These are phyloP conservation scores for Colletotrichum paranaense DNA, from an alignment of 2,329 filamentous ascomycete genomes.

Conservation along the genomic window DNA sequence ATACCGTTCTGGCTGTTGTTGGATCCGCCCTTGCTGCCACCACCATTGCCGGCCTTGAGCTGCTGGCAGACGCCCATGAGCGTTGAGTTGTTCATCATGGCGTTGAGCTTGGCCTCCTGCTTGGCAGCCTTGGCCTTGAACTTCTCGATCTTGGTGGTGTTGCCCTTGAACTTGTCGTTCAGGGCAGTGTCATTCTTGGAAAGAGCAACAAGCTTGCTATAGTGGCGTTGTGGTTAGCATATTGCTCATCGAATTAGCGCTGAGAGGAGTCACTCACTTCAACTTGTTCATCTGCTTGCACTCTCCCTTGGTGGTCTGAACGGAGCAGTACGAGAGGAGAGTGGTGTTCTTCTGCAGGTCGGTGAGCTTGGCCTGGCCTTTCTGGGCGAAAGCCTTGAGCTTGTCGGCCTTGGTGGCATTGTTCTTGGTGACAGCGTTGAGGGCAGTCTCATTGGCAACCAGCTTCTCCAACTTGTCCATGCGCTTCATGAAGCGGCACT, in stretches of 20 bases:
- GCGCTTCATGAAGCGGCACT: slow-evolving; percentile 43
- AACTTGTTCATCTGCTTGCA: slow-evolving; percentile 27
- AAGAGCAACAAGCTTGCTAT: slow-evolving; percentile 28
- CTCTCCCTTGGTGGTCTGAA: slow-evolving; percentile 21
- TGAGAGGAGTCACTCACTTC: slow-evolving; percentile 5
- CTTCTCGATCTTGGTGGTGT: slow-evolving; percentile 47
- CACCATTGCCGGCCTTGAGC: slow-evolving; percentile 22
- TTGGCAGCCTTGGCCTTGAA: slow-evolving; percentile 44
- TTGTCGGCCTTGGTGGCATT: slow-evolving; percentile 44
- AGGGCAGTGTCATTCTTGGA: slow-evolving; percentile 39
- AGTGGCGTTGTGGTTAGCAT: neutral
- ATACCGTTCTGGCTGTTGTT: slow-evolving; percentile 27
- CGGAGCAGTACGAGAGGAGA: slow-evolving; percentile 28
- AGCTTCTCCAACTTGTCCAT: slow-evolving; percentile 42
- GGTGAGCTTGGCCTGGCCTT: slow-evolving; percentile 32
- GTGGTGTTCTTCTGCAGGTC: slow-evolving; percentile 29
- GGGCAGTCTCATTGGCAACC: slow-evolving; percentile 40
- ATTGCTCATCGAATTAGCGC: neutral
- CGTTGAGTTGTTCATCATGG: slow-evolving; percentile 48
- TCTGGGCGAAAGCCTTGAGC: slow-evolving; percentile 40
- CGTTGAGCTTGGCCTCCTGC: slow-evolving; percentile 33
- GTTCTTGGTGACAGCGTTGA: slow-evolving; percentile 40
- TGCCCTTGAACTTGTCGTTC: slow-evolving; percentile 46
- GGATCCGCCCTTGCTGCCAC: slow-evolving; percentile 8
- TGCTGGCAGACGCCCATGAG: slow-evolving; percentile 40